Conservation (phyloP, 148 eudicot species). For the Vaccinium macrocarpon region DNA sequence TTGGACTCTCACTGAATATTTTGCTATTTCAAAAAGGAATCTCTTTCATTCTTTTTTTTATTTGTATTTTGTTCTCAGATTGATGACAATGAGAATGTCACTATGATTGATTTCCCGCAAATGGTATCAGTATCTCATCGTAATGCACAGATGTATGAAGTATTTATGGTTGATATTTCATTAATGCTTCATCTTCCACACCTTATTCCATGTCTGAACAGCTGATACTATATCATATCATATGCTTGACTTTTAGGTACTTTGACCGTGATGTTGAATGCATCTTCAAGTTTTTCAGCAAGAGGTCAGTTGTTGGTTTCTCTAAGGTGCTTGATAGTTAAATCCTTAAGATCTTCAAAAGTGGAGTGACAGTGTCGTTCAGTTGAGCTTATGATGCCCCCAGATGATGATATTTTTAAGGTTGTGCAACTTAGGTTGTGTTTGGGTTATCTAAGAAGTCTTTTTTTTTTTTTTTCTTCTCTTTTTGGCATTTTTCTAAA, state of each 20-base stretch:
- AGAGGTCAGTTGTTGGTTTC: slow-evolving; percentile 47
- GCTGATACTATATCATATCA: neutral
- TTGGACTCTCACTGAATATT: neutral
- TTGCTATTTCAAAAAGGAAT: neutral
- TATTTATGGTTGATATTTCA: neutral
- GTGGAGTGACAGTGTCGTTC: neutral
- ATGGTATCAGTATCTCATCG: slow-evolving; percentile 95
- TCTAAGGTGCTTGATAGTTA: neutral
- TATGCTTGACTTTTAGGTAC: slow-evolving; percentile 50
- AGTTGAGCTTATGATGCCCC: slow-evolving; percentile 10
- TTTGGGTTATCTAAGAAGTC: neutral
- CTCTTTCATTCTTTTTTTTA: neutral
- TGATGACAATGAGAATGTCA: slow-evolving; percentile 86
- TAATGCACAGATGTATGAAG: slow-evolving; percentile 82
- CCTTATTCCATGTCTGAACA: neutral
- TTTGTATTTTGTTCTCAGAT: slow-evolving; percentile 43
- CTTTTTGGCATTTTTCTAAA: neutral
- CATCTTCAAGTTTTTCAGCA: slow-evolving; percentile 83
- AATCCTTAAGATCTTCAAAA: neutral
- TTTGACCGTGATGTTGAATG: slow-evolving; percentile 97
- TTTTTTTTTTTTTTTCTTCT: neutral
- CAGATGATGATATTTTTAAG: neutral
- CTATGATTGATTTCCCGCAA: slow-evolving; percentile 96
- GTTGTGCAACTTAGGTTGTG: neutral
- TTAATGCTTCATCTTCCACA: neutral